Percentiles rank a stretch among this genome's conserved stretches.
These are phyloP conservation scores for Abrus precatorius DNA, from an alignment of 306 rosid species.

Conservation along the genomic window DNA sequence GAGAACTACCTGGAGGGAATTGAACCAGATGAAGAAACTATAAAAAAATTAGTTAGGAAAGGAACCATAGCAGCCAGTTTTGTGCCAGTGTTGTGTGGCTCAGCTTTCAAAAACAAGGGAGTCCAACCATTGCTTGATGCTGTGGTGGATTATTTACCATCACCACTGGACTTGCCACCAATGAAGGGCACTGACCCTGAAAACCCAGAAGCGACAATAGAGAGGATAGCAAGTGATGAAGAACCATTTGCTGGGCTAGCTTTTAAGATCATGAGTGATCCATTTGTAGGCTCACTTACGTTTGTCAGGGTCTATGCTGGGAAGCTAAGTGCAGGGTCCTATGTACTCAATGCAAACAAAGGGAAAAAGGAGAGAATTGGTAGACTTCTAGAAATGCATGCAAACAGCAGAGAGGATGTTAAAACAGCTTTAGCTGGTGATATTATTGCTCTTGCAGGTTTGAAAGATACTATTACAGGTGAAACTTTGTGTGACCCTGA, in stretches of 20 bases:
- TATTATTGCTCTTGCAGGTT: slow-evolving; percentile 92
- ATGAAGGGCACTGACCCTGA: slow-evolving; percentile 95
- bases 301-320: slow-evolving; percentile 94
- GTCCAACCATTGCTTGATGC: slow-evolving; percentile 97
- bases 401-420: slow-evolving; percentile 96
- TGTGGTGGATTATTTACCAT: slow-evolving; percentile 93
- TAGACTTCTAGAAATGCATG: slow-evolving; percentile 96
- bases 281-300: slow-evolving; percentile 95
- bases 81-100: slow-evolving; percentile 96
- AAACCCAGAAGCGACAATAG: slow-evolving; percentile 80
- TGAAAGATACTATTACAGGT: slow-evolving; percentile 93
- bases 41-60: slow-evolving; percentile 77
- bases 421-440: slow-evolving; percentile 90
- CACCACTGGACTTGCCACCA: slow-evolving; percentile 90
- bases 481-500: slow-evolving; percentile 92
- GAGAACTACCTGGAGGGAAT: slow-evolving; percentile 90
- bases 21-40: slow-evolving; percentile 86
- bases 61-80: slow-evolving; percentile 75
- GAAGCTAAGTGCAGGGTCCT: slow-evolving; percentile 84
- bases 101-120: slow-evolving; percentile 98
- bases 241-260: slow-evolving; percentile 97
- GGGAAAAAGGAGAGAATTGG: slow-evolving; percentile 96
- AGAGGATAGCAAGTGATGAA: slow-evolving; percentile 76
- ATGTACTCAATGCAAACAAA: slow-evolving; percentile 88
- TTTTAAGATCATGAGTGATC: slow-evolving; percentile 97